phyloP scores from a whole-genome alignment of 2,329 filamentous ascomycete genomes.

The Metarhizium humberi region DNA sequence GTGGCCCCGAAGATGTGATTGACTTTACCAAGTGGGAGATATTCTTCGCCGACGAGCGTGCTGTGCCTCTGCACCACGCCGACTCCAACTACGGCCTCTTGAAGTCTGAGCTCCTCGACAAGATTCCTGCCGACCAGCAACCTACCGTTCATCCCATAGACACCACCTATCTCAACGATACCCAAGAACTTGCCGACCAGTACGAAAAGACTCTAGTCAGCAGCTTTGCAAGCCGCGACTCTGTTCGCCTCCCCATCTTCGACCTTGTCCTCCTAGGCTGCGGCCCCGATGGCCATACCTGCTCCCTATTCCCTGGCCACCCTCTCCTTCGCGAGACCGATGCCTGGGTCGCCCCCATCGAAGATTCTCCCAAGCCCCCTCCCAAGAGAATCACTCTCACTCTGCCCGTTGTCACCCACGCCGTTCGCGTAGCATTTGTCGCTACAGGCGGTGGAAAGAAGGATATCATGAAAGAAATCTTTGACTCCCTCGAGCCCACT shows the following conservation, averaged over 20 bases:
- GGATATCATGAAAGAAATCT: slow-evolving; percentile 86
- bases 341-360: slow-evolving; percentile 88
- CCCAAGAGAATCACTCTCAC: slow-evolving; percentile 85
- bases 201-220: slow-evolving; percentile 84
- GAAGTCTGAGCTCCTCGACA: slow-evolving; percentile 79
- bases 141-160: slow-evolving; percentile 78
- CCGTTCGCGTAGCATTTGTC: slow-evolving; percentile 80
- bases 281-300: slow-evolving; percentile 94
- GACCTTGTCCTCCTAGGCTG: slow-evolving; percentile 89
- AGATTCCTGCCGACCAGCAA: slow-evolving; percentile 60
- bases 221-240: slow-evolving; percentile 85
- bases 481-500: slow-evolving; percentile 60
- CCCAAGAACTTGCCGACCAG: slow-evolving; percentile 84
- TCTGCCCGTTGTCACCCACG: slow-evolving; percentile 81
- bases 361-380: slow-evolving; percentile 92
- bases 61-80: slow-evolving; percentile 80
- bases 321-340: slow-evolving; percentile 74
- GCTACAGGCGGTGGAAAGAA: slow-evolving; percentile 85
- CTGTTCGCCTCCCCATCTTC: slow-evolving; percentile 89
- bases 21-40: slow-evolving; percentile 89
- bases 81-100: slow-evolving; percentile 92
- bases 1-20: slow-evolving; percentile 49
- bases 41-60: slow-evolving; percentile 96
- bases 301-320: slow-evolving; percentile 89
- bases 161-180: slow-evolving; percentile 53